Evolutionary conservation across 495 filamentous ascomycete species (phyloP), one percentile per base, ranked within the genome.

Genomic region (Annulohypoxylon maeteangense): DNA sequence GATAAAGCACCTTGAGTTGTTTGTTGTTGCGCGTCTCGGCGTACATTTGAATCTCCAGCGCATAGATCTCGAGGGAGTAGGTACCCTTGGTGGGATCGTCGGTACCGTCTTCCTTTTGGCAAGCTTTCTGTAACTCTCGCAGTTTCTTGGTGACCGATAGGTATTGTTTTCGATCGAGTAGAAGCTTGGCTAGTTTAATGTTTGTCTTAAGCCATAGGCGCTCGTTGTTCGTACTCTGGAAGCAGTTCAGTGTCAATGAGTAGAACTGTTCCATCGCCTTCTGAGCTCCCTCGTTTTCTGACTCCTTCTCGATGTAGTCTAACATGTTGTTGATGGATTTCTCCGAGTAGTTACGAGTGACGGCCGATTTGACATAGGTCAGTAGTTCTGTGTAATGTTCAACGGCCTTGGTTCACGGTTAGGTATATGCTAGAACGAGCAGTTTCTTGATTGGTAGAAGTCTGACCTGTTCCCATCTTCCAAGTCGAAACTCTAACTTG

Each of bases 281-380:
- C 74, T 91, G 90, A 1, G 93, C 93, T 55, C 85, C 86, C 12
- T 90, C 87, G 71, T 93, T 90, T 74, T 93, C 95, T 25, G 93
- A 92, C 47, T 89, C 89, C 79, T 98, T 98, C 81, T 98, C 94
- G 76, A 99, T 96, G 80, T 91, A 97, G 81, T 98, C 97, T 29
- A 99, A 92, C 90, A 99, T 97, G 78, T 97, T 99, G 82, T 98
- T 98, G 80, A 99, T 97, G 8, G 95, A 98, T 79, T 98, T 99
- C 79, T 99, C 95, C 7, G 96, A 98, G 79, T 98, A 98, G 79
- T 98, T 99, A 58, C 95, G 91, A 23, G 96, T 98, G 55, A 98
- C 95, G 22, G 95, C 94, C 25, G 93, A 95, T 77, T 94, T 96
- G 81, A 98, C 94, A 77, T 98, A 99, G 34, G 94, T 98, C 66